Conservation (phyloP, 306 rosid species). For the Benincasa hispida region DNA sequence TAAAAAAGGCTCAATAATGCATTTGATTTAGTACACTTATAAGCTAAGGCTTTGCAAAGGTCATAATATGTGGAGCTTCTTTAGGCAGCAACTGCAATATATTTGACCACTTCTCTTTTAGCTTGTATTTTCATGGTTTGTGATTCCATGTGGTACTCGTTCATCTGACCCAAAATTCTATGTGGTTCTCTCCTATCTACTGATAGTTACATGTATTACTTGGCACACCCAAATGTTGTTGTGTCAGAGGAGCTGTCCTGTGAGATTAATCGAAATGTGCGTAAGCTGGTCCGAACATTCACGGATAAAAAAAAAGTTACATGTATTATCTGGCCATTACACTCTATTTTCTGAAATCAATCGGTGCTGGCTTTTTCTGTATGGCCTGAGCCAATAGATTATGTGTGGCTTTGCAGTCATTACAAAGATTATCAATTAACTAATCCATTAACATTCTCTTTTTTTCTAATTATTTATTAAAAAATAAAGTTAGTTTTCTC, state of each 20-base stretch:
- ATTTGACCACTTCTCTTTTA: background rate
- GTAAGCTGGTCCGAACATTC: too few species aligned
- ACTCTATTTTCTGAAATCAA: background rate
- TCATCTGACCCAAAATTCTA: background rate
- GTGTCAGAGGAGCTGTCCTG: too few species aligned
- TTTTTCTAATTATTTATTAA: background rate
- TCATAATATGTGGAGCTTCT: background rate
- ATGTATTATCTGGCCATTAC: background rate
- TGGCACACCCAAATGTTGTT: too few species aligned
- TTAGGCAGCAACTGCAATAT: background rate
- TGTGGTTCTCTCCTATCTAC: background rate
- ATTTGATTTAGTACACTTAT: background rate
- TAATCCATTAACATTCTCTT: background rate
- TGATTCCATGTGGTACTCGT: background rate
- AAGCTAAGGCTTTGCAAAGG: background rate
- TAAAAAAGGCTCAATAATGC: background rate
- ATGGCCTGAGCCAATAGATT: background rate
- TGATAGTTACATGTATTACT: background rate
- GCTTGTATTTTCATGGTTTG: background rate
- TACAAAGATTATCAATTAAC: background rate
- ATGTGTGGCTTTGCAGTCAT: background rate
- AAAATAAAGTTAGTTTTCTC: background rate
- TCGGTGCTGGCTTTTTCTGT: background rate
- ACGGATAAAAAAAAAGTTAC: too few species aligned
- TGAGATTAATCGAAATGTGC: too few species aligned